Evolutionary conservation across 345 rosid genomes (phyloP), one percentile per base, ranked within the genome.

Genomic region (Aurinia saxatilis): DNA sequence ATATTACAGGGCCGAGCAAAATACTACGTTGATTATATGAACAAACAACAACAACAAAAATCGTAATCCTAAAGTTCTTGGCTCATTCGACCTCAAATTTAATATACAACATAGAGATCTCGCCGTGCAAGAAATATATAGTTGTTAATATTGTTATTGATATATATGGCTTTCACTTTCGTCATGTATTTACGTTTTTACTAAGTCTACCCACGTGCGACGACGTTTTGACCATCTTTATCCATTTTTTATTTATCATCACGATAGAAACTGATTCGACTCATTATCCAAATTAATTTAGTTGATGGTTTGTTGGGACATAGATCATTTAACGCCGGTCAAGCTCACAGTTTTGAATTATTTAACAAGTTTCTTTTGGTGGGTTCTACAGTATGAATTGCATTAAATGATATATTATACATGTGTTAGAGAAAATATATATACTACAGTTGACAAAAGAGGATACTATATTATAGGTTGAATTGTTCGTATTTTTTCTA

Each of bases 131-230:
- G 53, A 21, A 10, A 33, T 53, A 21, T 31, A 2, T 21, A 21
- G 25, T 21, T 4, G 2, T 21, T 21, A 2, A 21, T 2, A 21
- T 2, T 27, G 1, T 16, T 49, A 7, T 38, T 5, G 30, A 23
- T 5, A 3, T 0, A 17, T 1, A 30, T 51, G 21, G 27, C 27
- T 54, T 21, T 44, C 47, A 42, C 18, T 53, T 34, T 53, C 61
- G 29, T 53, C 52, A 65, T 55, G 19, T 27, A 17, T 40, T 25
- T 35, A 2, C 30, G 23, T 16, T 8, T 36, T 16, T 55, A 66
- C 23, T 4, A 66, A 38, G 57, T 46, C 63, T 15, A 67, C 12
- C 42, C 57, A 67, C 71, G 49, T 56, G 57, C 49, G 40, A 66
- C 34, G 35, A 25, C 33, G 15, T 56, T 45, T 38, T 37, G 63